These are phyloP conservation scores for Cladosporium phlei DNA, from an alignment of 2,329 filamentous ascomycete species.

Conservation along the genomic window DNA sequence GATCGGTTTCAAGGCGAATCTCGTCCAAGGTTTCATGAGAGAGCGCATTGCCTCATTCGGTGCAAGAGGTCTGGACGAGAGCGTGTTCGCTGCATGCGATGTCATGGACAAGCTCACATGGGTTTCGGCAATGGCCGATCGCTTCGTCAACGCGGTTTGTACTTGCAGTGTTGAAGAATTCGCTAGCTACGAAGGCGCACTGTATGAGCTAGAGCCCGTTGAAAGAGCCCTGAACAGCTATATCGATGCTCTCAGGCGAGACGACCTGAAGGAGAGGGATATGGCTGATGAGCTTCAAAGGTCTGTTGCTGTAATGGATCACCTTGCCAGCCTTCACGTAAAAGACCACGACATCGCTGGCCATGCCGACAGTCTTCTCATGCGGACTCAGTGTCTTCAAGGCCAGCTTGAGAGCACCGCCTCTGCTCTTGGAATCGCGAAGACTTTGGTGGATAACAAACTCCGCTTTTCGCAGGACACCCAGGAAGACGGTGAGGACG, in stretches of 20 bases:
- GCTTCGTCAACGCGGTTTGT: conserved; percentile 75
- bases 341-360: conserved; percentile 58
- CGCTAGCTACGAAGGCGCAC: conserved; percentile 67
- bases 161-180: conserved; percentile 76
- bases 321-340: conserved; percentile 77
- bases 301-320: conserved; percentile 80
- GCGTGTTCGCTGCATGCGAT: conserved; percentile 73
- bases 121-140: conserved; percentile 76
- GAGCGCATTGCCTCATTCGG: conserved; percentile 68
- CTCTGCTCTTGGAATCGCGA: conserved; percentile 59
- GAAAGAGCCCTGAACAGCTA: conserved; percentile 83
- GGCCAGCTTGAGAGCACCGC: conserved; percentile 77
- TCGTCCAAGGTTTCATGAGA: conserved; percentile 73
- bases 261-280: conserved; percentile 80
- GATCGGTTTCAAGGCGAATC: conserved; percentile 78
- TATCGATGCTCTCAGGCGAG: conserved; percentile 76
- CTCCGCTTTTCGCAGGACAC: too few relatives aligned
- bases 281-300: conserved; percentile 74
- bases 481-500: conserved; percentile 45
- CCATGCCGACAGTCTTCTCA: conserved; percentile 74
- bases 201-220: conserved; percentile 86
- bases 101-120: conserved; percentile 80
- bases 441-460: conserved; percentile 56
- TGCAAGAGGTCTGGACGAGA: conserved; percentile 67
- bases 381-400: conserved; percentile 71